Percentiles rank a stretch among this genome's conserved stretches.
Evolutionary conservation across 257 asterid species (phyloP).

Genomic region (Nemophila menziesii): DNA sequence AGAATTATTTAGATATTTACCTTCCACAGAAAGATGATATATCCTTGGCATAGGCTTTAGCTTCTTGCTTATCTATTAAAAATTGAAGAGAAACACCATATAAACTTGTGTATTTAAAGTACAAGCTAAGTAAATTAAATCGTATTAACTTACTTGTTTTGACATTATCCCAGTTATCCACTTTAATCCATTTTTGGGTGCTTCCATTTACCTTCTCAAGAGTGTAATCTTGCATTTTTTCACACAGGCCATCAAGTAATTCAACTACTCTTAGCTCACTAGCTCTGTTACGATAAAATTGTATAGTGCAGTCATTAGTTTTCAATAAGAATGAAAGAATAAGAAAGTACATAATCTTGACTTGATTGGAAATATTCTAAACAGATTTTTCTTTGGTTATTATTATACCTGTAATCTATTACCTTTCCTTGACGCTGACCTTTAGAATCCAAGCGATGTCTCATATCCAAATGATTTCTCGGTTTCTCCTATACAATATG

Average conservation of each 20-base stretch:
- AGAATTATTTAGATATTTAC: constrained; percentile 24
- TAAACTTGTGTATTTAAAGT: constrained; percentile 3
- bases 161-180: constrained; percentile 53
- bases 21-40: constrained; percentile 91
- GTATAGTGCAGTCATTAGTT: constrained; percentile 10
- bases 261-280: constrained; percentile 88
- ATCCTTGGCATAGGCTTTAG: constrained; percentile 64
- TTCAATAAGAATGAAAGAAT: not conserved
- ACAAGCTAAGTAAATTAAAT: not conserved
- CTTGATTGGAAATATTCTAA: not conserved
- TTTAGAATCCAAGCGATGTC: constrained; percentile 89
- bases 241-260: constrained; percentile 89
- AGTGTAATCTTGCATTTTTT: constrained; percentile 94
- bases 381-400: not conserved
- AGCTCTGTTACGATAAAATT: constrained; percentile 38
- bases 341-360: not conserved
- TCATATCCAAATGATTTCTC: constrained; percentile 90
- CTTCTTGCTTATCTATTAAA: constrained; percentile 68
- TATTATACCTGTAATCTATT: constrained; percentile 77
- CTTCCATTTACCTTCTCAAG: constrained; percentile 78
- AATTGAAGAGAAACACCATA: not conserved
- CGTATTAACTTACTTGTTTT: constrained; percentile 36
- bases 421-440: constrained; percentile 98
- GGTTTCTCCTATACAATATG: constrained; percentile 62
- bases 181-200: constrained; percentile 61